Evolutionary conservation across 176 grass and related monocot genomes (phyloP).

Genomic region (Pharus latifolius): DNA sequence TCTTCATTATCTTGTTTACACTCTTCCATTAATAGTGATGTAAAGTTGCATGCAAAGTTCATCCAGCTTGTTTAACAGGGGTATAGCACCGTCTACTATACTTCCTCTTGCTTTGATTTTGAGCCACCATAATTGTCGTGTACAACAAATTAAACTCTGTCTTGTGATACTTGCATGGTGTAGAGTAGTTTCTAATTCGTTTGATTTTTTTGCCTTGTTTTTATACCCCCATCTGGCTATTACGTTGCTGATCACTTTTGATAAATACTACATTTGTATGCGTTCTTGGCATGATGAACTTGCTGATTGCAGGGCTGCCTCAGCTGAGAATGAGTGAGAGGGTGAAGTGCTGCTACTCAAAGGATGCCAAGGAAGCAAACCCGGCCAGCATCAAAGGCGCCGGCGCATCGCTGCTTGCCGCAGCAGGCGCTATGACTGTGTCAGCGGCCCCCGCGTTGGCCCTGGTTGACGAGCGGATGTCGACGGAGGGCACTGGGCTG

Average conservation of each 20-base stretch:
- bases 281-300: background rate
- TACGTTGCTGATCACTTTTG: too few species aligned
- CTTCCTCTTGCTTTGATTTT: background rate
- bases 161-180: too few species aligned
- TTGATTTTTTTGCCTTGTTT: too few species aligned
- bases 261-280: too few species aligned
- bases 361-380: slow-evolving; percentile 27
- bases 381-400: slow-evolving; percentile 4
- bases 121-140: too few species aligned
- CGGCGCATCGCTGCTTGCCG: slow-evolving; percentile 23
- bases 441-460: slow-evolving; percentile 60
- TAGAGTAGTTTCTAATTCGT: too few species aligned
- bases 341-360: slow-evolving; percentile 59
- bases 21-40: background rate
- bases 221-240: too few species aligned
- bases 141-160: too few species aligned
- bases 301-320: slow-evolving; percentile 42
- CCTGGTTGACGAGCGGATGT: slow-evolving; percentile 90
- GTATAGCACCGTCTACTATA: background rate
- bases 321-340: slow-evolving; percentile 49
- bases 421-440: slow-evolving; percentile 28
- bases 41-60: too few species aligned
- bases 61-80: background rate
- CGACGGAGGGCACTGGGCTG: slow-evolving; percentile 89
- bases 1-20: background rate